phyloP scores from a whole-genome alignment of 331 rosid genomes.

The Pyracantha coccinea region DNA sequence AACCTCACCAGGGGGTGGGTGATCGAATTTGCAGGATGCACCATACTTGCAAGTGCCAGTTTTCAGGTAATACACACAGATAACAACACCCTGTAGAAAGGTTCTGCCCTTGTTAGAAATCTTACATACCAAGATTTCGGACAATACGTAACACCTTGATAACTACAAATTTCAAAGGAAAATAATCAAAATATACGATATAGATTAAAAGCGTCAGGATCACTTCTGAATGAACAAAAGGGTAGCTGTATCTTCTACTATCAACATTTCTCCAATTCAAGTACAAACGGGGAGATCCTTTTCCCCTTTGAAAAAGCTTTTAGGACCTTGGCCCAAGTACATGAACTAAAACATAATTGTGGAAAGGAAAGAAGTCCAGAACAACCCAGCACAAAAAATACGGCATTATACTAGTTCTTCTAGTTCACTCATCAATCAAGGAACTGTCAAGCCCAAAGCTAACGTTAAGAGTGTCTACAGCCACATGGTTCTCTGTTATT shows the following conservation, averaged over 20 bases:
- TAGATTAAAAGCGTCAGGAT: background rate
- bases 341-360: background rate
- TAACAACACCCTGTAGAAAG: slow-evolving; percentile 54
- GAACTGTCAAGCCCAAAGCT: background rate
- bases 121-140: background rate
- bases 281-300: background rate
- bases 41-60: slow-evolving; percentile 93
- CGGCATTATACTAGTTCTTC: background rate
- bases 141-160: background rate
- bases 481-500: background rate
- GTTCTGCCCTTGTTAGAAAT: background rate
- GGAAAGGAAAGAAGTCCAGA: background rate
- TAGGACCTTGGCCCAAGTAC: background rate
- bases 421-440: too few species aligned
- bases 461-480: background rate
- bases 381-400: background rate
- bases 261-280: background rate
- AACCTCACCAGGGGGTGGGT: slow-evolving; percentile 96
- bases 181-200: background rate
- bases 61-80: slow-evolving; percentile 88
- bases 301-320: background rate
- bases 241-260: background rate
- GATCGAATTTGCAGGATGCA: slow-evolving; percentile 86
- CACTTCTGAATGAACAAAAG: background rate
- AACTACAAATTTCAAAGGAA: background rate